These are phyloP conservation scores for Inga laurina DNA, from an alignment of 306 rosid genomes.

Conservation along the genomic window DNA sequence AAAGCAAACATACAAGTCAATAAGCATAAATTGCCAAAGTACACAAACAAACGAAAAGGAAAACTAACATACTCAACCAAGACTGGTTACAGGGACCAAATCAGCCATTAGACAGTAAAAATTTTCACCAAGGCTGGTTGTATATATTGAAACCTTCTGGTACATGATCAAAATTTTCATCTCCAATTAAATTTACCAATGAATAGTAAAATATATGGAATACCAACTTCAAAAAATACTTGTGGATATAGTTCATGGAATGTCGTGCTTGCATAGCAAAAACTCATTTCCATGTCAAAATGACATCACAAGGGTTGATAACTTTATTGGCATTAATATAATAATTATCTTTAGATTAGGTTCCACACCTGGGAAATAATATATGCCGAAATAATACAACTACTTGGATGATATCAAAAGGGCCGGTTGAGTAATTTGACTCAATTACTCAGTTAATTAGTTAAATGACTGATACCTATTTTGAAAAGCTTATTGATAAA, in stretches of 20 bases:
- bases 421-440: no score
- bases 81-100: background rate
- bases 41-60: background rate
- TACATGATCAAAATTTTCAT: slow-evolving; percentile 6
- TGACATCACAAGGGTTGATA: slow-evolving; percentile 18
- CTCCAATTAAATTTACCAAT: background rate
- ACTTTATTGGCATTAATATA: background rate
- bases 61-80: background rate
- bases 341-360: slow-evolving; percentile 8
- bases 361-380: slow-evolving; percentile 77
- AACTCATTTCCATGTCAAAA: slow-evolving; percentile 14
- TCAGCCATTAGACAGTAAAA: background rate
- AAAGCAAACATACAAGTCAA: background rate
- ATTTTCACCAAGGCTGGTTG: background rate
- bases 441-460: no score
- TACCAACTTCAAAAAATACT: background rate
- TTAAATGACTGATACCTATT: no score
- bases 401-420: no score
- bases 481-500: no score
- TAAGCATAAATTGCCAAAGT: background rate
- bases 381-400: slow-evolving; percentile 19
- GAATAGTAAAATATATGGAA: slow-evolving; percentile 15
- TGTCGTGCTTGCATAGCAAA: background rate
- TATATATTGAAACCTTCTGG: background rate
- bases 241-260: slow-evolving; percentile 26